A percentile compares a stretch with the other conserved stretches of the same genome.
phyloP scores from a whole-genome alignment of 768 basidiomycete genomes.

The Kwoniella europaea region DNA sequence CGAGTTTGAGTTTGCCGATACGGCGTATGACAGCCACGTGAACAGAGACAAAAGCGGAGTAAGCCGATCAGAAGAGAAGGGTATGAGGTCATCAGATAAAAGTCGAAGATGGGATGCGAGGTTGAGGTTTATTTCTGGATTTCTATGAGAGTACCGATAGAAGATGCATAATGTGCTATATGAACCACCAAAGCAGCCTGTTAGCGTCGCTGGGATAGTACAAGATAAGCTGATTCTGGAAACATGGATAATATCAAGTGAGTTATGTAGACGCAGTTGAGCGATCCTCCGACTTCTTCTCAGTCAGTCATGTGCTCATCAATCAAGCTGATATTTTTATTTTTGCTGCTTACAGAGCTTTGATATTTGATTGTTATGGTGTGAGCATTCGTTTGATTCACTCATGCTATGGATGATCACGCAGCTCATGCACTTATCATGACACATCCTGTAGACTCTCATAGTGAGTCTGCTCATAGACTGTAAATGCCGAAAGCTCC shows the following conservation, averaged over 20 bases:
- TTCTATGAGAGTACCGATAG: too few relatives aligned
- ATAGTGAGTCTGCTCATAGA: slow-evolving; percentile 16
- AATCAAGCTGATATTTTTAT: not conserved
- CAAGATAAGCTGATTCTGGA: too few relatives aligned
- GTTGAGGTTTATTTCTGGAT: too few relatives aligned
- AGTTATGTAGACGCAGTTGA: not conserved
- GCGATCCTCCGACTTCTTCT: too few relatives aligned
- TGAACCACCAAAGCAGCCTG: too few relatives aligned
- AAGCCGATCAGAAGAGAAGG: not conserved
- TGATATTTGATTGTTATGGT: slow-evolving; percentile 42
- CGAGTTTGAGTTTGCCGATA: too few relatives aligned
- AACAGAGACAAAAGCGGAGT: not conserved
- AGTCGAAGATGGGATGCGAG: too few relatives aligned
- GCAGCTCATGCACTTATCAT: too few relatives aligned
- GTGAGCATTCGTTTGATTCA: slow-evolving; percentile 15
- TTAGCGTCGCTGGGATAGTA: too few relatives aligned
- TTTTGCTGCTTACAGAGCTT: slow-evolving; percentile 16
- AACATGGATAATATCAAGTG: not conserved
- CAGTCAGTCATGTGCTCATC: too few relatives aligned
- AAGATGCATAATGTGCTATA: too few relatives aligned
- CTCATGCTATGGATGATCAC: too few relatives aligned
- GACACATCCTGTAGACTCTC: not conserved
- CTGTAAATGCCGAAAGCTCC: not conserved
- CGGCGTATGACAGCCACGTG: not conserved
- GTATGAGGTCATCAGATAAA: not conserved